Evolutionary conservation across 176 grass and related monocot genomes (phyloP).

Genomic region (sorghum (Sorghum bicolor)): Sorghum_bicolor_NCBIv3 NC_012873.2:7445501-7446000

Average conservation of each 20-base stretch:
- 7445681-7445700: slow-evolving; percentile 15
- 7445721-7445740: slow-evolving; percentile 51
- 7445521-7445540: slow-evolving; percentile 5
- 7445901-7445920: background rate
- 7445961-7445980: slow-evolving; percentile 70
- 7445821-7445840: background rate
- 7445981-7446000: slow-evolving; percentile 63
- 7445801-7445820: background rate
- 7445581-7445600: slow-evolving; percentile 28
- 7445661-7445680: background rate
- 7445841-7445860: background rate
- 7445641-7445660: background rate
- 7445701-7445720: slow-evolving; percentile 62
- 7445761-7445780: slow-evolving; percentile 66
- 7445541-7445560: slow-evolving; percentile 2
- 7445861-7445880: background rate
- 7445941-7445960: slow-evolving; percentile 75
- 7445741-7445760: slow-evolving; percentile 70
- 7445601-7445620: background rate
- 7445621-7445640: background rate
- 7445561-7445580: background rate
- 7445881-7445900: background rate
- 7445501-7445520: background rate
- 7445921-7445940: background rate
- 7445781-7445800: slow-evolving; percentile 7